Base-by-base conservation (phyloP, 257 asterid species). In the Rubia yunnanensis region DNA sequence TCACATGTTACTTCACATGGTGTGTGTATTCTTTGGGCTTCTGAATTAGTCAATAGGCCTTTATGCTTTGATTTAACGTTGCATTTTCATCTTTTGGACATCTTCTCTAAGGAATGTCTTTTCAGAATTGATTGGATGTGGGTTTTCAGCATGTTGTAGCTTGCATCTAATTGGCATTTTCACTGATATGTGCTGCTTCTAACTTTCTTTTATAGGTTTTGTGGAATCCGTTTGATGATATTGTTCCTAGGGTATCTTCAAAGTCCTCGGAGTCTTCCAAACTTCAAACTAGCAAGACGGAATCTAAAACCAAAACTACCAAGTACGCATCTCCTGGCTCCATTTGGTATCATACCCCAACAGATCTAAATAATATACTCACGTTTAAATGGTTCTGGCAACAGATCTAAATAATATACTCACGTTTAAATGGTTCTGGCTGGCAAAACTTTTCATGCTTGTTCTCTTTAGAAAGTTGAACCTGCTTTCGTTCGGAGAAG, bases 191-290 rank as follows among this genome's bases (percentile, higher is more conserved):
- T 2, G 41, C 26, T 46, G 56, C 71, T 63, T 70, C 26, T 18
- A 10, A 70, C 60, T 34, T 30, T 1, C 22, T 46, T 70, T 62
- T 41, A 34, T 68, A 89, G 97, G 96, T 94, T 65, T 73, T 94
- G 67, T 94, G 97, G 99, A 90, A 86, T 76, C 99, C 99, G 26
- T 89, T 94, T 83, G 96, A 94, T 56, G 99, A 94, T 83, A 86
- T 94, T 73, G 79, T 86, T 72, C 96, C 95, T 13, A 83, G 96
- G 78, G 75, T 46, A 52, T 30, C 80, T 38, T 59, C 78, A 32
- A 83, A 77, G 77, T 78, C 89, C 62, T 76, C 78, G 63, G 81
- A 74, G 46, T 58, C 81, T 64, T 71, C 84, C 35, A 64, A 44
- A 61, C 71, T 30, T 68, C 72, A 77, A 60, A 56, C 78, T 48